A percentile compares a stretch with the other conserved stretches of the same genome.
Conservation (phyloP, 495 filamentous ascomycete species). For the Aspergillus sclerotiicarbonarius region DNA sequence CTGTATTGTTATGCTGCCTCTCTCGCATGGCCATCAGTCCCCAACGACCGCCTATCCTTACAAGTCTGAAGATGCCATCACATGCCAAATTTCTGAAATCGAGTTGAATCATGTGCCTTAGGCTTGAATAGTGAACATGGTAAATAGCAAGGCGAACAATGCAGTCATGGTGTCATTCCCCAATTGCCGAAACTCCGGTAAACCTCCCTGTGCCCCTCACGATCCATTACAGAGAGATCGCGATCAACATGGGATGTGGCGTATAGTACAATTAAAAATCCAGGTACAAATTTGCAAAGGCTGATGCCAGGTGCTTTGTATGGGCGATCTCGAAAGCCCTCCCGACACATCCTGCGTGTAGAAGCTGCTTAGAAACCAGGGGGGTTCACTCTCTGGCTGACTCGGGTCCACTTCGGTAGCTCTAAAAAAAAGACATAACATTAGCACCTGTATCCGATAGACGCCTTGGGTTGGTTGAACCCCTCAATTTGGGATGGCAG, state of each 20-base stretch:
- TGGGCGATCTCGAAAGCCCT: slow-evolving; percentile 12
- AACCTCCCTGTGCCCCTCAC: slow-evolving; percentile 29
- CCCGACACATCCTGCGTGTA: not conserved
- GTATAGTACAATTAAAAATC: slow-evolving; percentile 36
- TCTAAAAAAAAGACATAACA: slow-evolving; percentile 49
- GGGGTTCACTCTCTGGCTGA: slow-evolving; percentile 88
- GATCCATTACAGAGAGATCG: not conserved
- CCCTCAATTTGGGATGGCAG: not conserved
- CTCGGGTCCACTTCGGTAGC: slow-evolving; percentile 92
- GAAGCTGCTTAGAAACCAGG: slow-evolving; percentile 72
- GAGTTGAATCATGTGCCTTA: slow-evolving; percentile 25
- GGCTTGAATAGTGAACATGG: slow-evolving; percentile 31
- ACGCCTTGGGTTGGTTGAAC: not conserved
- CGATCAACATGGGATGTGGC: slow-evolving; percentile 14
- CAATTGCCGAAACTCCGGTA: slow-evolving; percentile 42
- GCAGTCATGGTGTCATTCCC: slow-evolving; percentile 23
- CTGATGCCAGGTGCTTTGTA: slow-evolving; percentile 1
- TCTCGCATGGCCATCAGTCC: not conserved
- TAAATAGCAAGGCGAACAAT: slow-evolving; percentile 21
- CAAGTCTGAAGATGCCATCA: not conserved
- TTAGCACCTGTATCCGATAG: not conserved
- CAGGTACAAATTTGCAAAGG: slow-evolving; percentile 1
- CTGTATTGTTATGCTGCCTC: slow-evolving; percentile 12
- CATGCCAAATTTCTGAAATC: slow-evolving; percentile 10
- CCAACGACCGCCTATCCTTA: slow-evolving; percentile 1